Evolutionary conservation across 345 rosid genomes (phyloP).

Genomic region (Citrus inodora): DNA sequence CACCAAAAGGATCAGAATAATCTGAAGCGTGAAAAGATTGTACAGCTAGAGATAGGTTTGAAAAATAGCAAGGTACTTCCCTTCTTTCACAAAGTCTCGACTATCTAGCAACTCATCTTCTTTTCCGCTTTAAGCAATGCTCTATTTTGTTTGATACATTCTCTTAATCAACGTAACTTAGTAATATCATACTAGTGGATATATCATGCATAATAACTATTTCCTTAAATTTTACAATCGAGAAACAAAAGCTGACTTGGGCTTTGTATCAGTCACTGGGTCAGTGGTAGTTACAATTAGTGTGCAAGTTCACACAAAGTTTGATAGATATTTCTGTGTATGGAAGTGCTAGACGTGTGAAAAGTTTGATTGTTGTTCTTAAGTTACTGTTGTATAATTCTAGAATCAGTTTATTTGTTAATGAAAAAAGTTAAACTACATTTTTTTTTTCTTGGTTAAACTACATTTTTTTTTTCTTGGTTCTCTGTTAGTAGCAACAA

Average conservation of each 20-base stretch:
- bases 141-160: neutral
- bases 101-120: neutral
- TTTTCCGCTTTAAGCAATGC: neutral
- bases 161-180: neutral
- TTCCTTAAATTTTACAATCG: neutral
- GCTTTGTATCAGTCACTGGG: neutral
- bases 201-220: neutral
- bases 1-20: constrained; percentile 51
- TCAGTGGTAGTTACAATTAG: neutral
- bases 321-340: neutral
- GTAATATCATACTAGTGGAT: neutral
- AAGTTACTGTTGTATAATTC: neutral
- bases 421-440: neutral
- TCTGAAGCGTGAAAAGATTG: constrained; percentile 45
- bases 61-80: constrained; percentile 55
- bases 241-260: neutral
- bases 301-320: neutral
- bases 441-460: neutral
- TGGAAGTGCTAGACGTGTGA: neutral
- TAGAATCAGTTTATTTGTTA: neutral
- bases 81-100: neutral
- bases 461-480: constrained; percentile 1
- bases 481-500: constrained; percentile 53
- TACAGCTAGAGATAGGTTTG: constrained; percentile 46
- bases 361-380: neutral